Evolutionary conservation across 306 rosid species (phyloP), one percentile per base, ranked within the genome.

Genomic region (Trifolium fragiferum): DNA sequence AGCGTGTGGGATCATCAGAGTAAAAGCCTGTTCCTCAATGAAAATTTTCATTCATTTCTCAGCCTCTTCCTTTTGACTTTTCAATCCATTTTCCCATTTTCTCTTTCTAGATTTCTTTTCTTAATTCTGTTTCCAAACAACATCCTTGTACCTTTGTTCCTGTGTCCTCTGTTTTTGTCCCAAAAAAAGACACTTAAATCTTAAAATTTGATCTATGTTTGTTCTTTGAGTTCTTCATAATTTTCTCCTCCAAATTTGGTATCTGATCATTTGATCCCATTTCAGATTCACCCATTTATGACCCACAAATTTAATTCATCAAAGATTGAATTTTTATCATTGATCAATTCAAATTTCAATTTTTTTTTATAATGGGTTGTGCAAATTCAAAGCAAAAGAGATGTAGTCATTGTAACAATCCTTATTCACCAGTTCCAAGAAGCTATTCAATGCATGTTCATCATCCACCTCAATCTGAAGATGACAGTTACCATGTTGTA

Each of bases 371-470:
- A 47, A 93, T 93, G 98, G 98, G 98, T 80, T 93, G 98, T 47
- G 98, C 92, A 19, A 86, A 75, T 74, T 93, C 98, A 2, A 93
- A 89, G 86, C 87, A 82, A 75, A 79, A 84, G 72, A 86, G 91
- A 59, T 93, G 98, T 80, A 84, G 84, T 64, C 90, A 88, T 70
- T 93, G 98, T 86, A 85, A 82, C 50, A 77, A 76, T 14, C 84
- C 89, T 5, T 81, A 81, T 80, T 84, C 97, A 23, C 98, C 98
- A 54, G 63, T 84, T 38, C 67, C 92, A 2, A 82, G 97, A 73
- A 93, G 96, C 88, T 88, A 86, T 78, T 89, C 98, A 15, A 84
- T 93, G 89, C 96, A 89, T 58, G 89, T 81, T 9, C 98, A 88
- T 79, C 97, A 93, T 68, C 96, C 88, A 8, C 89, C 97, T 8